Evolutionary conservation across 2,329 filamentous ascomycete species (phyloP), one percentile per base, ranked within the genome.

Genomic region (Rhexocercosporidium sp.): DNA sequence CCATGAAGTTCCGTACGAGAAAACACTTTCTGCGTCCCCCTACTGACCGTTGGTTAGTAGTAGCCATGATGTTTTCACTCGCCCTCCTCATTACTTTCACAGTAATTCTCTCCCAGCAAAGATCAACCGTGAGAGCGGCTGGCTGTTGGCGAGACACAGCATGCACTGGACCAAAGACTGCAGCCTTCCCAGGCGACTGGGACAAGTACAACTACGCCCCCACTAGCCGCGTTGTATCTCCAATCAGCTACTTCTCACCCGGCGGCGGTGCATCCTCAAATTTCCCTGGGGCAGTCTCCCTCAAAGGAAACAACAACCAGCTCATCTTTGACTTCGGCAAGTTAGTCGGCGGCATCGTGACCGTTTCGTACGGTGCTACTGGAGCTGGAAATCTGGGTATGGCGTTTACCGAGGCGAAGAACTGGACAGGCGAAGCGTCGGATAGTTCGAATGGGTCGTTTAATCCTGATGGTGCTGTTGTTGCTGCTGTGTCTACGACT

Each of bases 241-340:
- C 87, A 0, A 76, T 76, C 25, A 63, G 34, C 14, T 67, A 70
- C 49, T 61, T 67, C 3, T 27, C 47, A 12, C 41, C 47, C 3
- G 59, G 54, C 77, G 18, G 78, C 83, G 22, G 78, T 84, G 3
- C 79, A 78, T 3, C 73, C 78, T 1, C 72, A 71, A 3, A 79
- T 73, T 75, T 67, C 56, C 71, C 70, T 8, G 69, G 57, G 11
- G 29, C 60, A 4, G 64, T 67, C 1, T 39, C 57, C 14, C 63
- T 74, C 6, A 67, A 62, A 6, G 69, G 69, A 18, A 86, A 87
- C 72, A 84, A 82, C 12, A 85, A 83, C 3, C 79, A 80, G n/a
- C 74, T 86, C 1, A 82, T 88, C 1, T 86, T 87, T 65, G 86
- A 89, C 74, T 89, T 89, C 73, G 86, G 85, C 3, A 78, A 82